phyloP scores from a whole-genome alignment of 257 asterid genomes.

The Jacaranda mimosifolia region DNA sequence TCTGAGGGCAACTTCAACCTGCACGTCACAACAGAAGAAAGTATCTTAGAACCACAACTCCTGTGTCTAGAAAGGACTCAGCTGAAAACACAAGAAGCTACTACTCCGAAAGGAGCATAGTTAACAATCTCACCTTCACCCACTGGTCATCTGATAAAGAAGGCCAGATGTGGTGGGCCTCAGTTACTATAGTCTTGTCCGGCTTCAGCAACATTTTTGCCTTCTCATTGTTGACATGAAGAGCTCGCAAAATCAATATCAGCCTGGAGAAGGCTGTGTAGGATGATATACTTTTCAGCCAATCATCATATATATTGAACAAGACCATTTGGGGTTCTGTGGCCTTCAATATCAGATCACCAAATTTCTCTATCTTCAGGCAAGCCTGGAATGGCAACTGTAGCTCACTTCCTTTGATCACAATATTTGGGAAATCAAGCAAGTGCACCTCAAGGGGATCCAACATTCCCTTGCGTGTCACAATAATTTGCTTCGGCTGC shows the following conservation, averaged over 20 bases:
- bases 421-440: conserved; percentile 97
- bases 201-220: conserved; percentile 99
- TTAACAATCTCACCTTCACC: conserved; percentile 76
- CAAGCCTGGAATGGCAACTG: conserved; percentile 99
- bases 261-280: conserved; percentile 98
- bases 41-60: conserved; percentile 16
- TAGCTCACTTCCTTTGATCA: conserved; percentile 99
- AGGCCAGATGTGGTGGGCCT: conserved; percentile 99
- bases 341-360: conserved; percentile 96
- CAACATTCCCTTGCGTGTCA: conserved; percentile 98
- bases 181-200: conserved; percentile 92
- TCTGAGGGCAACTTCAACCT: conserved; percentile 98
- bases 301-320: conserved; percentile 97
- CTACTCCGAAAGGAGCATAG: neutral
- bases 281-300: conserved; percentile 95
- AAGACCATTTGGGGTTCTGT: conserved; percentile 99
- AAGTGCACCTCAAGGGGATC: conserved; percentile 99
- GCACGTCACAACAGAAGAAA: conserved; percentile 30
- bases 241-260: conserved; percentile 90
- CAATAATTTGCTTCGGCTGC: conserved; percentile 96
- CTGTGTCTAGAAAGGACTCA: neutral
- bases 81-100: neutral
- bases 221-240: conserved; percentile 93
- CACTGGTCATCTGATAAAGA: conserved; percentile 94
- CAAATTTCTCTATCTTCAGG: conserved; percentile 97